phyloP scores from a whole-genome alignment of 164 flowering plant species.

The Berberis vulgaris region DNA sequence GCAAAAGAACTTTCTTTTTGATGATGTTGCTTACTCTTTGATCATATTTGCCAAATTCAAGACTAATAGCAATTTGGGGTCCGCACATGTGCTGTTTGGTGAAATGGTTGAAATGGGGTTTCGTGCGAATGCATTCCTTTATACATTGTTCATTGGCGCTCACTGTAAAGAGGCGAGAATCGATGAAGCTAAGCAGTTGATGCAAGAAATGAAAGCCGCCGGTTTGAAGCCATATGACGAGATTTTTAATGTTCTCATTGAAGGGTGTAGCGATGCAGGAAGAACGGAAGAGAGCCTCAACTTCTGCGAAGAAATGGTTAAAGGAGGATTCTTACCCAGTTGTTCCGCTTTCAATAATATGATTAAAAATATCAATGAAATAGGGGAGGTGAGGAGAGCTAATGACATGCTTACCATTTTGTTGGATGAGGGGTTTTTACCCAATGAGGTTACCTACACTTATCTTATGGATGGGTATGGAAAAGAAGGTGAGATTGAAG shows the following conservation, averaged over 20 bases:
- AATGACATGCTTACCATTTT: conserved; percentile 47
- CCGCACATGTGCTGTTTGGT: conserved; percentile 41
- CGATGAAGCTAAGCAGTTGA: conserved; percentile 39
- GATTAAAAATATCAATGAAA: conserved; percentile 34
- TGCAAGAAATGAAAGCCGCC: conserved; percentile 50
- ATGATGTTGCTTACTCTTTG: conserved; percentile 55
- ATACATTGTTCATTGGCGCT: conserved; percentile 49
- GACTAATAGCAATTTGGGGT: conserved; percentile 25
- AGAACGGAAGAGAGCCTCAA: conserved; percentile 36
- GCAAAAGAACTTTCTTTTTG: conserved; percentile 60
- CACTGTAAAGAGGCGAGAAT: conserved; percentile 34
- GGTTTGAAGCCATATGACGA: conserved; percentile 61
- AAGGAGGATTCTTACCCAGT: conserved; percentile 47
- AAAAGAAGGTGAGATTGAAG: conserved; percentile 32
- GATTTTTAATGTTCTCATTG: conserved; percentile 56
- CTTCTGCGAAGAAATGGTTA: conserved; percentile 48
- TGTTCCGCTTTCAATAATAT: conserved; percentile 45
- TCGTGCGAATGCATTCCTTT: conserved; percentile 50
- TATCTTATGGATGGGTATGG: conserved; percentile 55
- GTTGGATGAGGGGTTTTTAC: conserved; percentile 58
- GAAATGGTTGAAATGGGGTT: conserved; percentile 75
- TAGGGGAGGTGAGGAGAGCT: conserved; percentile 34
- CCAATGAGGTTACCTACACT: conserved; percentile 50
- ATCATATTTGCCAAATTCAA: conserved; percentile 43
- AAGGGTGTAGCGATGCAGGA: conserved; percentile 39